Evolutionary conservation across 331 rosid species (phyloP), one percentile per base, ranked within the genome.

Genomic region (Quercus phellos): DNA sequence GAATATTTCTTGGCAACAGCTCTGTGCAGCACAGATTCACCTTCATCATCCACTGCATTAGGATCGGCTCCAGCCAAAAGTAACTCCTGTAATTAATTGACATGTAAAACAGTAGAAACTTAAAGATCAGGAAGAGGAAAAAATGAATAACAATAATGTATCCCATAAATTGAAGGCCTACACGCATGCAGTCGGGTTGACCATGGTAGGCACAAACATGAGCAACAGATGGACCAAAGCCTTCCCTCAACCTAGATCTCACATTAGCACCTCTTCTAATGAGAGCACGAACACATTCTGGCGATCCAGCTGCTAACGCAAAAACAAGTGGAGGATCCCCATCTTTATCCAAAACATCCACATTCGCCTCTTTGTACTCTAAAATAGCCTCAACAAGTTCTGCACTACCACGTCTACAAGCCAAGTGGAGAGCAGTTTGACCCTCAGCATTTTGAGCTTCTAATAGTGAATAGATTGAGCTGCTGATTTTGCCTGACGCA

Each of bases 221-320:
- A 77, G 98, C 98, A 77, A 91, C 90, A 11, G 97, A 92, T 24
- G 97, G 98, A 80, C 99, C 99, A 38, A 85, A 32, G 73, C 98
- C 99, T 73, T 95, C 97, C 82, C 96, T 90, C 86, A 93, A 86
- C 75, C 92, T 83, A 60, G 98, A 91, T 81, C 80, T 84, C 81
- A 92, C 99, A 85, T 90, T 87, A 75, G 99, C 98, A 75, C 94
- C 96, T 85, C 94, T 86, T 66, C 74, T 77, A 79, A 95, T 86
- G 73, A 95, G 98, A 83, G 87, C 83, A 68, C 82, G 79, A 76
- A 95, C 95, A 78, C 99, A 95, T 77, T 90, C 98, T 75, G 92
- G 97, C 24, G 99, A 92, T 46, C 99, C 99, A 81, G 99, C 99
- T 67, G 97, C 99, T 69, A 92, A 87, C n/a, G 98, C 99, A 90